These are phyloP conservation scores for Kalaharituber pfeilii DNA, from an alignment of 2,329 filamentous ascomycete species.

Conservation along the genomic window DNA sequence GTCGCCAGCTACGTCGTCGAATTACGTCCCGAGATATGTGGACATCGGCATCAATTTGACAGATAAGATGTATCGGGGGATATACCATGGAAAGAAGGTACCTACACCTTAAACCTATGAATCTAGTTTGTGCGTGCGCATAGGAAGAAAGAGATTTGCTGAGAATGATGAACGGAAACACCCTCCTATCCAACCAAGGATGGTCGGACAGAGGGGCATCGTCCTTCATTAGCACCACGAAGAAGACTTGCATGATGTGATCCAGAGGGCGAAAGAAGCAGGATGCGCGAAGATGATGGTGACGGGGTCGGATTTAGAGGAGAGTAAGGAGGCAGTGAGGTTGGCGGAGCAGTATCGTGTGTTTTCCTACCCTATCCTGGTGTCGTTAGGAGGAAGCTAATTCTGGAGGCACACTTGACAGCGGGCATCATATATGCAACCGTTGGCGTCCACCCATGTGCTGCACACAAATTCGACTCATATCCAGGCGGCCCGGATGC, in stretches of 20 bases:
- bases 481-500: conserved; percentile 34
- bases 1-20: background rate
- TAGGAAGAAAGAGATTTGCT: too few relatives aligned
- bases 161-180: too few relatives aligned
- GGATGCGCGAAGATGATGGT: conserved; percentile 84
- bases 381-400: too few relatives aligned
- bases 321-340: conserved; percentile 56
- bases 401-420: too few relatives aligned
- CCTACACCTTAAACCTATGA: conserved; percentile 29
- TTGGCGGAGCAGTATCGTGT: conserved; percentile 58
- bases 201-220: too few relatives aligned
- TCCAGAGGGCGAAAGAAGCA: conserved; percentile 58
- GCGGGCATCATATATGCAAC: conserved; percentile 75
- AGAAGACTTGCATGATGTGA: conserved; percentile 55
- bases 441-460: conserved; percentile 86
- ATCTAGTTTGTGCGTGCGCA: background rate
- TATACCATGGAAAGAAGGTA: conserved; percentile 61
- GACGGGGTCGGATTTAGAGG: conserved; percentile 71
- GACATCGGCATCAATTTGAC: conserved; percentile 88
- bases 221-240: conserved; percentile 43
- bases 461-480: conserved; percentile 57
- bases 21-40: conserved; percentile 16
- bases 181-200: too few relatives aligned
- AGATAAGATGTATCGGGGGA: conserved; percentile 73
- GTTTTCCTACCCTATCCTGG: conserved; percentile 26